Conservation (phyloP, 768 basidiomycete species). For the Dentipellis sp. region DNA sequence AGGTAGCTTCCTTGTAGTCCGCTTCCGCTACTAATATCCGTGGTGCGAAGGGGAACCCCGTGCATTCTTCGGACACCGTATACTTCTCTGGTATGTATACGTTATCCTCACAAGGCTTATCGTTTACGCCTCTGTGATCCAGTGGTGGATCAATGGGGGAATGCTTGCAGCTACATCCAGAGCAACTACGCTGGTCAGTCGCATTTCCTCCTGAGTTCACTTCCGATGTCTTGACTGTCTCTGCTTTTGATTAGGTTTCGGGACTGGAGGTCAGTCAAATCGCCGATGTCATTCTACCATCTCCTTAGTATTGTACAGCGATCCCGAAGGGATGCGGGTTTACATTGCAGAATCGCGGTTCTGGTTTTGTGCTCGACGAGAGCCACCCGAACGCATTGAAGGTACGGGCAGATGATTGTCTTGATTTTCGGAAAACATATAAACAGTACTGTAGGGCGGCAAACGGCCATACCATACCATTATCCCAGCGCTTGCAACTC, state of each 20-base stretch:
- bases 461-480: slow-evolving; percentile 93
- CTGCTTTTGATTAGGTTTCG: slow-evolving; percentile 51
- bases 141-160: slow-evolving; percentile 84
- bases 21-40: background rate
- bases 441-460: slow-evolving; percentile 38
- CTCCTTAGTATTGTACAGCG: slow-evolving; percentile 33
- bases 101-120: background rate
- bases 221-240: background rate
- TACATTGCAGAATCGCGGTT: slow-evolving; percentile 90
- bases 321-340: slow-evolving; percentile 94
- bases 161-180: slow-evolving; percentile 84
- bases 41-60: slow-evolving; percentile 59
- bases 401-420: slow-evolving; percentile 27
- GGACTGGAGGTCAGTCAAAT: slow-evolving; percentile 42
- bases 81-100: slow-evolving; percentile 74
- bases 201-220: background rate
- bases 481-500: slow-evolving; percentile 80
- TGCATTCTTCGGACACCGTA: slow-evolving; percentile 85
- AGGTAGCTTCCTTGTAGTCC: slow-evolving; percentile 12
- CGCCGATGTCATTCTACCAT: slow-evolving; percentile 29
- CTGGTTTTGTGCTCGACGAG: slow-evolving; percentile 70
- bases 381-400: slow-evolving; percentile 80
- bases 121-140: background rate
- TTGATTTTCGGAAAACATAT: background rate
- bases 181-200: slow-evolving; percentile 73